Evolutionary conservation across 225 moss, liverwort and hornwort species (phyloP).

Genomic region (Climacium dendroides): DNA sequence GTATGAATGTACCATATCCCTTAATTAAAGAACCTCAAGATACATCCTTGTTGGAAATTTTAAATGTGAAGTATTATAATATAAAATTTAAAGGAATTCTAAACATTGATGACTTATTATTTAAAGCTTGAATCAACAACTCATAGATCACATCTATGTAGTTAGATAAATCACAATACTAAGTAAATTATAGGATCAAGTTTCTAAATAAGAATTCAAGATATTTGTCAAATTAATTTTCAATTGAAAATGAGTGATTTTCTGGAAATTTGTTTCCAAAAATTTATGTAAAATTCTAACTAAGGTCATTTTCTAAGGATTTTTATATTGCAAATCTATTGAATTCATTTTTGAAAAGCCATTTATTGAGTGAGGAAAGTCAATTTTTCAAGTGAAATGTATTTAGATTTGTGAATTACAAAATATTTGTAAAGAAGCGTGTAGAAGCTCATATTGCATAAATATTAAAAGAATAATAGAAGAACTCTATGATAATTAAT

Average conservation of each 20-base stretch:
- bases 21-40: not conserved
- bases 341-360: not conserved
- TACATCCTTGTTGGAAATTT: not conserved
- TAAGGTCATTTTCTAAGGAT: too few relatives aligned
- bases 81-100: not conserved
- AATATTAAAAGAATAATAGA: too few relatives aligned
- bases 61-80: not conserved
- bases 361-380: not conserved
- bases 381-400: not conserved
- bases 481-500: not conserved
- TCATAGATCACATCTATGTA: not conserved
- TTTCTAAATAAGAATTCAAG: not conserved
- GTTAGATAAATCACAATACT: not conserved
- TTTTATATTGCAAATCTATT: not conserved
- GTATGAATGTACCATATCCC: not conserved
- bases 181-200: not conserved
- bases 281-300: not conserved
- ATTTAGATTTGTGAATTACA: not conserved
- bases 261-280: not conserved
- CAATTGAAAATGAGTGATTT: not conserved
- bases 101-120: not conserved
- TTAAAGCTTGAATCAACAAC: not conserved
- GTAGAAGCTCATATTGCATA: rapidly evolving
- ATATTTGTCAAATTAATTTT: not conserved
- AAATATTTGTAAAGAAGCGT: not conserved